phyloP scores from a whole-genome alignment of 192 early-diverging fungal species.

The Podila verticillata region DNA sequence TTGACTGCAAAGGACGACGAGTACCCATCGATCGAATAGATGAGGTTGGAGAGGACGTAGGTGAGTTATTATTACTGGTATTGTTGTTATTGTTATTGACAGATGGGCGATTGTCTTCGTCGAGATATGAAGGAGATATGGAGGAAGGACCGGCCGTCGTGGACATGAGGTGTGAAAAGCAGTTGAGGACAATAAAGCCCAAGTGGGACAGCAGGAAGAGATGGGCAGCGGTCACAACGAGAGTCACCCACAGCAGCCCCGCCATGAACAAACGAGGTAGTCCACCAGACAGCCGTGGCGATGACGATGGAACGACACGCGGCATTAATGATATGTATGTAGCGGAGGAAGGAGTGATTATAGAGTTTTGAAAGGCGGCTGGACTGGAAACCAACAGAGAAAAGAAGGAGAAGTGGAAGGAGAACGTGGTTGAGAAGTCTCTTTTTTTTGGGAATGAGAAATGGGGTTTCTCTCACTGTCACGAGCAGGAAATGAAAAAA shows the following conservation, averaged over 20 bases:
- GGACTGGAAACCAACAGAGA: no score
- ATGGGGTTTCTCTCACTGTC: background rate
- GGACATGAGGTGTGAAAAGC: conserved; percentile 35
- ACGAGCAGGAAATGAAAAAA: background rate
- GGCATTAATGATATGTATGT: background rate
- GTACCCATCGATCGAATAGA: conserved; percentile 13
- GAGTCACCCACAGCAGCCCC: conserved; percentile 34
- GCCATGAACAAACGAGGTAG: conserved; percentile 43
- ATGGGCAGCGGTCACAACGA: conserved; percentile 33
- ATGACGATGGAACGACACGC: conserved; percentile 7
- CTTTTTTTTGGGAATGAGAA: no score
- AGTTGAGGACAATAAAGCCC: conserved; percentile 42
- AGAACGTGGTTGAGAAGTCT: background rate
- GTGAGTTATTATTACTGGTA: background rate
- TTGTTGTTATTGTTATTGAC: background rate
- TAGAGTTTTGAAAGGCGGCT: no score
- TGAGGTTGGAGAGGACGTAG: background rate
- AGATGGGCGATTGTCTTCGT: background rate
- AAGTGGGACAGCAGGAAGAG: conserved; percentile 37
- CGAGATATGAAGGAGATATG: conserved; percentile 1
- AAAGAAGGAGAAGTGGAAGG: background rate
- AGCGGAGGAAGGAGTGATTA: background rate
- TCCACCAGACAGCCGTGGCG: conserved; percentile 11
- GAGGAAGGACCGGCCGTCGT: conserved; percentile 6
- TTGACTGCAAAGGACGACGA: conserved; percentile 28